Base-by-base conservation (phyloP, 1,284 basidiomycete species). In the Cryptococcus hybrid region DNA sequence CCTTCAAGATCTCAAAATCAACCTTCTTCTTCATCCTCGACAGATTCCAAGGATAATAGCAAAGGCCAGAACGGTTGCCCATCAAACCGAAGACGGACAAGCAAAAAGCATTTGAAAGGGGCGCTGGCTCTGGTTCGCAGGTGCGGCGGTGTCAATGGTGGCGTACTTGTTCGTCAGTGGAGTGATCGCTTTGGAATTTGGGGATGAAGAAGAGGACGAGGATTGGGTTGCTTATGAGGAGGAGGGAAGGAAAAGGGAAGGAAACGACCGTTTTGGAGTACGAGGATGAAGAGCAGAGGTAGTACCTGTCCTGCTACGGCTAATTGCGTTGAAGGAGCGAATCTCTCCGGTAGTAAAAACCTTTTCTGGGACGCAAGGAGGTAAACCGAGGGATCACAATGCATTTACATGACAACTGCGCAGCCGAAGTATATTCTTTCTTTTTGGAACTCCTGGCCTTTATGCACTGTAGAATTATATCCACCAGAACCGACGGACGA, bases 41-140 rank as follows among this genome's bases (percentile, higher is more conserved):
- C 15, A 5, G 56, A 50, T 37, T 36, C 13, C 11, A 57, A 60
- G 51, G n/a, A 54, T 5, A 54, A 59, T 30, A 30, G 30, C 30
- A 38, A 54, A 57, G 47, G 54, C 53, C 40, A 66, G 61, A 46
- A 53, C 52, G 12, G 50, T 48, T 11, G 59, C 63, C 56, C 63
- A 70, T 37, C 15, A 54, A 59, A 47, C 54, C 52, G 40, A 66
- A 63, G 48, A 55, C 56, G 13, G 52, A 47, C 8, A 62, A 65
- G 56, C 64, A 70, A 39, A 68, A 63, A 52, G 51, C 55, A 43
- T 70, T 76, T 52, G 57, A 61, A 40, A 61, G 62, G 72, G 63
- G 1, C 64, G 76, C 40, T 73, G 66, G 65, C 51, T 64, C 24
- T 78, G 74, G 73, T 75, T 69, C 54, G 66, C 66, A 0, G 71